A percentile compares a stretch with the other conserved stretches of the same genome.
Evolutionary conservation across 139 green algal genomes (phyloP).

Genomic region (Chlorella sp.): DNA sequence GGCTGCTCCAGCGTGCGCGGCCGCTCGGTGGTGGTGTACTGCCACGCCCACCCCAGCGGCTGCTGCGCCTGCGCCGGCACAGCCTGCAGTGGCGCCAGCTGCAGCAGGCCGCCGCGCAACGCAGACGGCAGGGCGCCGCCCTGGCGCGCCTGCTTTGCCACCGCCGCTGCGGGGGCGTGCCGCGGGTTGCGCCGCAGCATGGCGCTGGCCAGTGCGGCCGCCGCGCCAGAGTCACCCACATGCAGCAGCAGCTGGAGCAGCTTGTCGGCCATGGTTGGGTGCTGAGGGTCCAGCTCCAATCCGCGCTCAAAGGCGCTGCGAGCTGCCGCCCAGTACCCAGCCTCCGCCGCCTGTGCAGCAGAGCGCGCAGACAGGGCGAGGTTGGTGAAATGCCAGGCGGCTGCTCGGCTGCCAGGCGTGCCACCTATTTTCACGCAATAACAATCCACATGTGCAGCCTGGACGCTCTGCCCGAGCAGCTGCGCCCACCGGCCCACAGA

Average conservation of each 20-base stretch:
- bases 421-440: too few species aligned
- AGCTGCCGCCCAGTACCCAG: slow-evolving; percentile 26
- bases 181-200: slow-evolving; percentile 17
- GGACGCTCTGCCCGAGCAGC: too few species aligned
- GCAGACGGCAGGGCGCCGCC: background rate
- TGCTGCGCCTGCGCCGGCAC: background rate
- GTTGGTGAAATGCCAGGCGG: background rate
- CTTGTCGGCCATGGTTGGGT: slow-evolving; percentile 39
- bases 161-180: background rate
- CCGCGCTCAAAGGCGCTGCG: slow-evolving; percentile 29
- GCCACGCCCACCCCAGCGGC: background rate
- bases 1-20: slow-evolving; percentile 19
- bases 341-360: background rate
- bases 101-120: slow-evolving; percentile 7
- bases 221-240: slow-evolving; percentile 9
- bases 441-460: too few species aligned
- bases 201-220: background rate
- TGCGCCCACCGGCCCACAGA: too few species aligned
- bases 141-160: background rate
- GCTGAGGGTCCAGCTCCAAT: slow-evolving; percentile 25
- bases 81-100: background rate
- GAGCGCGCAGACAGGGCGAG: background rate
- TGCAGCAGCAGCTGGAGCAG: slow-evolving; percentile 38
- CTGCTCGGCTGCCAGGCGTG: too few species aligned
- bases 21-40: background rate